phyloP scores from a whole-genome alignment of 106 monocot genomes.

The Platanthera zijinensis region DNA sequence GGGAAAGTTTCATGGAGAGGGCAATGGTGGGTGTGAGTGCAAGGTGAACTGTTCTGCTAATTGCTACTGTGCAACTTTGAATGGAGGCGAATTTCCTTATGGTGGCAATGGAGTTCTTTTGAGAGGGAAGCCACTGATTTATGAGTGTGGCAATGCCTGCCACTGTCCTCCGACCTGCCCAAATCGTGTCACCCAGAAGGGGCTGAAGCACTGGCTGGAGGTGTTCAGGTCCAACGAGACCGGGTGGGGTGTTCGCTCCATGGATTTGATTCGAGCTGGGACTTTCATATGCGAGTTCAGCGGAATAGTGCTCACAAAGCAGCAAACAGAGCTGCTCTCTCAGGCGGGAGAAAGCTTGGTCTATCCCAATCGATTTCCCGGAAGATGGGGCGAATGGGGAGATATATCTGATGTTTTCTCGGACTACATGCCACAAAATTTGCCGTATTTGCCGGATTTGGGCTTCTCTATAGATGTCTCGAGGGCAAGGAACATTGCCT shows the following conservation, averaged over 20 bases:
- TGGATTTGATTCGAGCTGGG: slow-evolving; percentile 92
- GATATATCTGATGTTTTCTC: slow-evolving; percentile 72
- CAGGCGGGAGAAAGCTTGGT: slow-evolving; percentile 59
- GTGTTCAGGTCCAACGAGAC: slow-evolving; percentile 83
- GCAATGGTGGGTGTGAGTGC: slow-evolving; percentile 62
- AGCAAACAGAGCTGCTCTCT: slow-evolving; percentile 44
- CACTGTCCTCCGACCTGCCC: slow-evolving; percentile 62
- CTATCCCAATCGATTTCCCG: slow-evolving; percentile 55
- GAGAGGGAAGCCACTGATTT: slow-evolving; percentile 75
- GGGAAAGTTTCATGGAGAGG: slow-evolving; percentile 22
- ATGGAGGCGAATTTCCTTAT: slow-evolving; percentile 86
- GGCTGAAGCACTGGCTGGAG: slow-evolving; percentile 53
- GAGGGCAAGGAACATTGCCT: slow-evolving; percentile 69
- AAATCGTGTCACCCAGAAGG: slow-evolving; percentile 85
- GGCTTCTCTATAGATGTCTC: slow-evolving; percentile 81
- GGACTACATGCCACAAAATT: slow-evolving; percentile 25
- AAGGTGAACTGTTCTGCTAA: slow-evolving; percentile 35
- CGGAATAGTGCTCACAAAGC: slow-evolving; percentile 65
- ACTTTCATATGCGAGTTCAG: slow-evolving; percentile 78
- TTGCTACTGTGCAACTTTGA: slow-evolving; percentile 56
- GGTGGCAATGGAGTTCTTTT: slow-evolving; percentile 51
- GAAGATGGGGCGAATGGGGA: slow-evolving; percentile 91
- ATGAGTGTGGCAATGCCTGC: slow-evolving; percentile 77
- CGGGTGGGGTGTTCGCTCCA: slow-evolving; percentile 85
- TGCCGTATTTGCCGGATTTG: slow-evolving; percentile 36